phyloP scores from a whole-genome alignment of 2,329 filamentous ascomycete genomes.

The Paecilomyces sp. region DNA sequence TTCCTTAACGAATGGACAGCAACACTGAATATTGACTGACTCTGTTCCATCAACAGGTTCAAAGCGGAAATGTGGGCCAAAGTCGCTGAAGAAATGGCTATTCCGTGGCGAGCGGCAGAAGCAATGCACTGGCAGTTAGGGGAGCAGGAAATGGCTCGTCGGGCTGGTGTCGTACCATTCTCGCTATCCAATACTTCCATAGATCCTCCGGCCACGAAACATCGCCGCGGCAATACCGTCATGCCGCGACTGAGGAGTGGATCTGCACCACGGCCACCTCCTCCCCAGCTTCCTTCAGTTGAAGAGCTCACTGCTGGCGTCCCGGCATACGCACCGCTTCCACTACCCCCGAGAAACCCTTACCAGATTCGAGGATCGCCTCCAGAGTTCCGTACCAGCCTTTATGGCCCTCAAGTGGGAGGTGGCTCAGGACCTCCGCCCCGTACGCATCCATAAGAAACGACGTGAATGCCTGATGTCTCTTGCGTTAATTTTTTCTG shows the following conservation, averaged over 20 bases:
- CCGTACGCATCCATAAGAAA: constrained; percentile 26
- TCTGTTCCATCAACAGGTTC: constrained; percentile 55
- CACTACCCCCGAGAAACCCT: constrained; percentile 26
- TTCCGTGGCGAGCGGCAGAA: constrained; percentile 92
- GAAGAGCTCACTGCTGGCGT: constrained; percentile 42
- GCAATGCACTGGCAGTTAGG: constrained; percentile 98
- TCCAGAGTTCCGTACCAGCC: constrained; percentile 22
- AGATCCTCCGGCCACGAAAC: constrained; percentile 37
- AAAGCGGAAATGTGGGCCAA: constrained; percentile 98
- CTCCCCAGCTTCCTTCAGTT: constrained; percentile 35
- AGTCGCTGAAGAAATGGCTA: constrained; percentile 87
- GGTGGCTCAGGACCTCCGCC: constrained; percentile 26
- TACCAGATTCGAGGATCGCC: constrained; percentile 25
- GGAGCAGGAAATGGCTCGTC: constrained; percentile 85
- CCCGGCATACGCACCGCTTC: constrained; percentile 36
- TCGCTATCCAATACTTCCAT: constrained; percentile 54
- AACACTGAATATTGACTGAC: neutral
- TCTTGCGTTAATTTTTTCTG: constrained; percentile 9
- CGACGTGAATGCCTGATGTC: constrained; percentile 18
- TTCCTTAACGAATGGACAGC: neutral
- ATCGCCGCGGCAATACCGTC: constrained; percentile 31
- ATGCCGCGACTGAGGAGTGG: constrained; percentile 33
- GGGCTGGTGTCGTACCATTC: constrained; percentile 85
- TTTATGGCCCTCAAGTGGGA: constrained; percentile 21
- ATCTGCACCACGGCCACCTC: constrained; percentile 25